Percentiles rank a stretch among this genome's conserved stretches.
These are phyloP conservation scores for Corylus americana DNA, from an alignment of 306 rosid genomes.

Conservation along the genomic window DNA sequence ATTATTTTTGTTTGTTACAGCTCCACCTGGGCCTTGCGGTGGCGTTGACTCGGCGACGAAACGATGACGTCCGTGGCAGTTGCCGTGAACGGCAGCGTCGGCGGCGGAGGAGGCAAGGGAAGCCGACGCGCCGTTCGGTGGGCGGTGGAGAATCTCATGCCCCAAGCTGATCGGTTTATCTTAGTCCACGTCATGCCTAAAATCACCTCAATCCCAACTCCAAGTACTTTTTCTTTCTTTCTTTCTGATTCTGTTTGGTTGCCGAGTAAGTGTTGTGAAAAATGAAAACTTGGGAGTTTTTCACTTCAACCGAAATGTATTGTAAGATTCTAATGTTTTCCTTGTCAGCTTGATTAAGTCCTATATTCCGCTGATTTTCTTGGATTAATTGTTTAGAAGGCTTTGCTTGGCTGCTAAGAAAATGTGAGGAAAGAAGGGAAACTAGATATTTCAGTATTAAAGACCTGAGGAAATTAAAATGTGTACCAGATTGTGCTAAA, in stretches of 20 bases:
- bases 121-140: constrained; percentile 82
- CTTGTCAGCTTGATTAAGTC: not conserved
- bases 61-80: constrained; percentile 66
- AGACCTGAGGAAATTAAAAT: not conserved
- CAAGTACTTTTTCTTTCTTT: constrained; percentile 42
- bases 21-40: not conserved
- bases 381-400: not conserved
- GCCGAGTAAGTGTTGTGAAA: not conserved
- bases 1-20: too few relatives aligned
- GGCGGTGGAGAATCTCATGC: constrained; percentile 72
- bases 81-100: constrained; percentile 59
- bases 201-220: constrained; percentile 71
- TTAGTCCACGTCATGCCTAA: constrained; percentile 83
- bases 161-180: constrained; percentile 69
- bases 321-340: not conserved
- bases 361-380: not conserved
- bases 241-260: not conserved
- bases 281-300: not conserved
- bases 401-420: not conserved
- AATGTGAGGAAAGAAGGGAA: not conserved
- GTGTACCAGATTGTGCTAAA: not conserved
- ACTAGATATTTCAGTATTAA: not conserved
- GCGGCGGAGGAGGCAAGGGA: constrained; percentile 43
- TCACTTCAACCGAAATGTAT: not conserved
- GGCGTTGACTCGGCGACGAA: constrained; percentile 2